phyloP scores from a whole-genome alignment of 2,329 filamentous ascomycete species.

The Drechslera avenae region DNA sequence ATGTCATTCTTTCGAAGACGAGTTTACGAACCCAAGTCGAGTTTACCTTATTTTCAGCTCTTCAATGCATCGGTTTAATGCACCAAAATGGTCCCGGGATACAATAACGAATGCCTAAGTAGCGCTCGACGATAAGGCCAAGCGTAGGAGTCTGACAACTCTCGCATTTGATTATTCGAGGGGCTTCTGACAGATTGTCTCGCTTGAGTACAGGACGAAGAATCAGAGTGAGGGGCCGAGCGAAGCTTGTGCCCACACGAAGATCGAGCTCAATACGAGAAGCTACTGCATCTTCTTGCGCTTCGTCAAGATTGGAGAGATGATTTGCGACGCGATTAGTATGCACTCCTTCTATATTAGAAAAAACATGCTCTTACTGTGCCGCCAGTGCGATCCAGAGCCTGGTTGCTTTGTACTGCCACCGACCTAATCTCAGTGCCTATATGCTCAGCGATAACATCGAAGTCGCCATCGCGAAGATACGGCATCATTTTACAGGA shows the following conservation, averaged over 20 bases:
- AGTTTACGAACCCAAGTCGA: slow-evolving; percentile 84
- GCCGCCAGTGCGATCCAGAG: slow-evolving; percentile 59
- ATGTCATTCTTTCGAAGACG: slow-evolving; percentile 82
- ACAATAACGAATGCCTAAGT: slow-evolving; percentile 92
- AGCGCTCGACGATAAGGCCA: slow-evolving; percentile 95
- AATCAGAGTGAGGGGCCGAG: slow-evolving; percentile 80
- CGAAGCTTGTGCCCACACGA: slow-evolving; percentile 89
- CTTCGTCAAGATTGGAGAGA: slow-evolving; percentile 79
- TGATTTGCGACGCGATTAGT: slow-evolving; percentile 81
- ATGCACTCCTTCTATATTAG: slow-evolving; percentile 94
- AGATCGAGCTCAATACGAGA: slow-evolving; percentile 92
- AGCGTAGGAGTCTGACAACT: slow-evolving; percentile 97
- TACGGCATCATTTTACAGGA: too few species aligned
- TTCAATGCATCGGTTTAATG: slow-evolving; percentile 80
- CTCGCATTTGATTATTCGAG: slow-evolving; percentile 78
- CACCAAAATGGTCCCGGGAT: slow-evolving; percentile 91
- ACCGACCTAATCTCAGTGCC: slow-evolving; percentile 86
- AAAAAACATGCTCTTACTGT: slow-evolving; percentile 77
- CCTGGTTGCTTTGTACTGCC: slow-evolving; percentile 72
- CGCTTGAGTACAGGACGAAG: slow-evolving; percentile 72
- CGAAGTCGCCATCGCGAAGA: too few species aligned
- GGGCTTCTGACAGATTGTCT: slow-evolving; percentile 59
- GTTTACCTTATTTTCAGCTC: slow-evolving; percentile 77
- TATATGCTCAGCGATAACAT: slow-evolving; percentile 95
- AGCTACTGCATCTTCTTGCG: slow-evolving; percentile 83